These are phyloP conservation scores for Dictyostelium firmibasis DNA, from an alignment of 78 protist species.

Conservation along the genomic window DNA sequence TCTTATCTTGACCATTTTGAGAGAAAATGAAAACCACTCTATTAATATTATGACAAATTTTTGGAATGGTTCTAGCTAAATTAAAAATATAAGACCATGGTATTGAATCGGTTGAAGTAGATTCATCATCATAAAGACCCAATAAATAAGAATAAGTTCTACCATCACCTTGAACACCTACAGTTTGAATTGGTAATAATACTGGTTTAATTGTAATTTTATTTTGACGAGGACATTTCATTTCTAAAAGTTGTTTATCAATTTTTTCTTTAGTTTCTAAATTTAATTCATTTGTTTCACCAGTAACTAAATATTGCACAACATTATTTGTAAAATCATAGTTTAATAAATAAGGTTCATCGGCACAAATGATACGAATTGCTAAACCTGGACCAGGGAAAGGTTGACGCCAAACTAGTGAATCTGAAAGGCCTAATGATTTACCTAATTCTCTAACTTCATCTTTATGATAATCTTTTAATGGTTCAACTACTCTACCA, in stretches of 20 bases:
- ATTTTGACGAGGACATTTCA: not conserved
- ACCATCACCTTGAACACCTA: slow-evolving; percentile 98
- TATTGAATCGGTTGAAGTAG: not conserved
- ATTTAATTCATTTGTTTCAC: not conserved
- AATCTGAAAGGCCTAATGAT: slow-evolving; percentile 90
- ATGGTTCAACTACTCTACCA: slow-evolving; percentile 95
- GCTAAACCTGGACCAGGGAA: slow-evolving; percentile 99
- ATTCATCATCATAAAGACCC: slow-evolving; percentile 67
- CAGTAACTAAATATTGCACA: slow-evolving; percentile 13
- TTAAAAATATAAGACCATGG: slow-evolving; percentile 71
- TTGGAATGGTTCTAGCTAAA: slow-evolving; percentile 88
- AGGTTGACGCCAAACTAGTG: slow-evolving; percentile 96
- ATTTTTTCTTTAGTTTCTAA: not conserved
- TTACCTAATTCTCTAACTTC: slow-evolving; percentile 95
- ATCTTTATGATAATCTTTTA: slow-evolving; percentile 95
- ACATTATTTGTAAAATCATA: slow-evolving; percentile 51
- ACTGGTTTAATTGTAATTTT: slow-evolving; percentile 29
- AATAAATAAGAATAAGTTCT: slow-evolving; percentile 89
- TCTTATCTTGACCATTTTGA: not conserved
- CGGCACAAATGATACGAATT: slow-evolving; percentile 93
- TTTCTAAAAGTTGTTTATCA: slow-evolving; percentile 24
- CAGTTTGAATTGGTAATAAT: slow-evolving; percentile 92
- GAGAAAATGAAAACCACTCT: slow-evolving; percentile 85
- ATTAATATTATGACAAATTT: slow-evolving; percentile 90
- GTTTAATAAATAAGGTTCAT: slow-evolving; percentile 64